A percentile compares a stretch with the other conserved stretches of the same genome.
Conservation (phyloP, 1,284 basidiomycete species). For the Leccinum pseudoinsigne region DNA sequence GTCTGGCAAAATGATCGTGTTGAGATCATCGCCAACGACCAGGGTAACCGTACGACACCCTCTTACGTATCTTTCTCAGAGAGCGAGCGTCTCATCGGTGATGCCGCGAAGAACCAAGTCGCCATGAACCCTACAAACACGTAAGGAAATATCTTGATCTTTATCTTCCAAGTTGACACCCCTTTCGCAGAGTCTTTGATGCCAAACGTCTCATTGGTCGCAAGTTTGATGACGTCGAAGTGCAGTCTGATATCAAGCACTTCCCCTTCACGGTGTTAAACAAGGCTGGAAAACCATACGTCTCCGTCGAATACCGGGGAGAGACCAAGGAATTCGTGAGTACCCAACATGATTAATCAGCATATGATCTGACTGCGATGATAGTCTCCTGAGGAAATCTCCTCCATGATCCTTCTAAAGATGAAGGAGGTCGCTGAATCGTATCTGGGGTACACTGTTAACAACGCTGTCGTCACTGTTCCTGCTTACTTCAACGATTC, state of each 20-base stretch:
- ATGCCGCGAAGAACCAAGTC: conserved; percentile 96
- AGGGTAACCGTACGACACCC: conserved; percentile 96
- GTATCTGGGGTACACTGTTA: conserved; percentile 85
- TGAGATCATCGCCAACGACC: conserved; percentile 97
- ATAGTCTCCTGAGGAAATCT: conserved; percentile 95
- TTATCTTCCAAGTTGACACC: conserved; percentile 8
- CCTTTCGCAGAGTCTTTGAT: conserved; percentile 69
- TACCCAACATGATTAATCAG: conserved; percentile 20
- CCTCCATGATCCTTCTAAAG: conserved; percentile 96
- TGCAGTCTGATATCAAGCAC: conserved; percentile 95
- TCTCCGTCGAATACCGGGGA: conserved; percentile 88
- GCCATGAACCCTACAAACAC: conserved; percentile 85
- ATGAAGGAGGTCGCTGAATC: conserved; percentile 99
- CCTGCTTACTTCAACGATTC: conserved; percentile 99
- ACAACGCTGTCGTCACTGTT: conserved; percentile 92
- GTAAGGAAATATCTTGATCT: conserved; percentile 37
- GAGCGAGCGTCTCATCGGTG: conserved; percentile 91
- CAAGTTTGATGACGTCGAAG: conserved; percentile 83
- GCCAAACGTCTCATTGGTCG: conserved; percentile 91
- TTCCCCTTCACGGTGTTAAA: conserved; percentile 91
- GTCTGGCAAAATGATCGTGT: conserved; percentile 99
- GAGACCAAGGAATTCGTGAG: conserved; percentile 91
- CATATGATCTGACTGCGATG: conserved; percentile 15
- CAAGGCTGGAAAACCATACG: conserved; percentile 86
- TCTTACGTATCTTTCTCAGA: conserved; percentile 95